Base-by-base conservation (phyloP, 2,329 filamentous ascomycete genomes). In the Capronia epimyces region DNA sequence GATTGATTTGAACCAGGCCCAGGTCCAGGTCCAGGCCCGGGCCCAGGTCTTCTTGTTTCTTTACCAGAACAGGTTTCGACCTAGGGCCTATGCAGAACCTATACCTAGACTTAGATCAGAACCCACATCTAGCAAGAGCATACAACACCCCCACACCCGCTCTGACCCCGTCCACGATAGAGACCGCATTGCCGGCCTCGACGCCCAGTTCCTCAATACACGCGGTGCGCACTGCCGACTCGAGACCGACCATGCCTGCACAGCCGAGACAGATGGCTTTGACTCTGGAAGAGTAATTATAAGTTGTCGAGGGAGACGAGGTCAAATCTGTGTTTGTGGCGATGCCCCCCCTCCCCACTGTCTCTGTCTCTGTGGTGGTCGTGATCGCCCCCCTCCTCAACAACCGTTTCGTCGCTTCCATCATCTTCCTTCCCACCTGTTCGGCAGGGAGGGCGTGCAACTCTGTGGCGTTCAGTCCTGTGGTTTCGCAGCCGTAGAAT, bases 241-340 rank as follows among this genome's bases (percentile, higher is more conserved):
- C 86, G 69, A 96, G 77, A 0, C 89, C 90, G 1, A 84, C 83
- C 90, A 96, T 95, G 0, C 89, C 90, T 2, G 87, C 90, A 66
- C 90, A 96, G 0, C 90, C 90, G 73, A 96, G 78, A 63, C 88
- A 86, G 6, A 96, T 80, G 20, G 83, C 86, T 3, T 75, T 73
- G 2, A 74, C 71, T 0, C 76, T 41, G 4, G 46, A 40, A 6
- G 29, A 32, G n/a, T n/a, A n/a, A 9, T 2, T 32, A 18, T 4
- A 36, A n/a, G 32, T n/a, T 13, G 16, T 5, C 5, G 32, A 7
- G 5, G 32, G 43, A 46, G 34, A 16, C 43, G 29, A 46, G 25
- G 43, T 18, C 12, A 15, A 39, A 15, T 6, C 8, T 5, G 29
- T 10, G 29, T 32, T n/a, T 8, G 3, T 10, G 29, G 7, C 6